phyloP scores from a whole-genome alignment of 352 stramenopile genomes.

The Phytophthora capsici region DNA sequence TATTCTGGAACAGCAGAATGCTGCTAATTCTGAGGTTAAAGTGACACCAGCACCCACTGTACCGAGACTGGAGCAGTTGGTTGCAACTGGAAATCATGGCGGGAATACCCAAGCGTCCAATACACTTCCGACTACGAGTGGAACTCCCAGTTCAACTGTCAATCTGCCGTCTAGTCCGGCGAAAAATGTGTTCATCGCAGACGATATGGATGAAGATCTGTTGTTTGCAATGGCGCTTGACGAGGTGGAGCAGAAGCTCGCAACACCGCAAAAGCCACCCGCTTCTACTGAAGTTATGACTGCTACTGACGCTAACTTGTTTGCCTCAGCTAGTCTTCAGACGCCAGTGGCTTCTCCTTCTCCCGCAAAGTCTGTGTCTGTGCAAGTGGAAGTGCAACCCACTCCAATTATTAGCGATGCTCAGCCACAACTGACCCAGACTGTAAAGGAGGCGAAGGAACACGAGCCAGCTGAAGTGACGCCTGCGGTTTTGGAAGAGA shows the following conservation, averaged over 20 bases:
- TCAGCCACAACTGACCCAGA: conserved; percentile 1
- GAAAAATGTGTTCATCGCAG: conserved; percentile 63
- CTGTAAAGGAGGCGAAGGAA: conserved; percentile 1
- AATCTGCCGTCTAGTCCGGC: neutral
- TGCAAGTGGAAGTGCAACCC: conserved; percentile 1
- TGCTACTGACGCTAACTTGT: conserved; percentile 2
- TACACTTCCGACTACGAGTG: neutral
- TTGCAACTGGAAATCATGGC: neutral
- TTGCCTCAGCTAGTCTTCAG: conserved; percentile 3
- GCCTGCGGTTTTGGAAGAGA: conserved; percentile 58
- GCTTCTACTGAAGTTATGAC: neutral
- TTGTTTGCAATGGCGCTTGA: conserved; percentile 73
- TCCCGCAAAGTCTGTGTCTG: conserved; percentile 2
- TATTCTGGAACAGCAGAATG: neutral
- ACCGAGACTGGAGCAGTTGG: neutral
- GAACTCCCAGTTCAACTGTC: neutral
- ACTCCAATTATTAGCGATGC: neutral
- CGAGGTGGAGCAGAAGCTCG: conserved; percentile 62
- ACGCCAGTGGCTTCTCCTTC: neutral
- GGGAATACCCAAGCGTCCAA: neutral
- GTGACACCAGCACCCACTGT: neutral
- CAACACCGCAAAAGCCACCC: conserved; percentile 29
- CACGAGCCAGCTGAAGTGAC: neutral
- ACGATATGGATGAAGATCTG: conserved; percentile 72
- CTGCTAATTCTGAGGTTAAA: neutral